phyloP scores from a whole-genome alignment of 2,329 filamentous ascomycete species.

The Daldinia sp. region DNA sequence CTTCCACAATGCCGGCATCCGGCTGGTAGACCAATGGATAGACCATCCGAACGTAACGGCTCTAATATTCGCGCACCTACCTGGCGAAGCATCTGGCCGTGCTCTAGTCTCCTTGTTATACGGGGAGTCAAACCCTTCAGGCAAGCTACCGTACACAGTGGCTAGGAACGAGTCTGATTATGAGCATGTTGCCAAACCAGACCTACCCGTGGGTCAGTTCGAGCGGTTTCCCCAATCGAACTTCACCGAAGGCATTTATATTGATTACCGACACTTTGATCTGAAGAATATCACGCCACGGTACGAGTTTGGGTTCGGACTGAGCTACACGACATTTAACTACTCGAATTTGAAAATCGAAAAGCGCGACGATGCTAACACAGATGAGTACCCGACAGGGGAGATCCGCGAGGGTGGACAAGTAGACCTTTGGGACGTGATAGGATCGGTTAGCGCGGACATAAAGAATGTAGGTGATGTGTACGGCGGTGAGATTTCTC shows the following conservation, averaged over 20 bases:
- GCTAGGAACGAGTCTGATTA: conserved; percentile 69
- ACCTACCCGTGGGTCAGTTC: conserved; percentile 63
- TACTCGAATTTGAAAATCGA: conserved; percentile 59
- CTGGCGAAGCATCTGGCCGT: conserved; percentile 71
- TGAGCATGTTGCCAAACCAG: conserved; percentile 57
- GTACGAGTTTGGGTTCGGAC: conserved; percentile 68
- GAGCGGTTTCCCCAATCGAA: conserved; percentile 64
- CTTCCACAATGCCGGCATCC: conserved; percentile 72
- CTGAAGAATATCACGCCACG: conserved; percentile 60
- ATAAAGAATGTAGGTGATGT: conserved; percentile 59
- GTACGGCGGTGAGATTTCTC: conserved; percentile 61
- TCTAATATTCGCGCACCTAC: conserved; percentile 72
- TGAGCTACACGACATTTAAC: conserved; percentile 67
- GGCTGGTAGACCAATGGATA: conserved; percentile 71
- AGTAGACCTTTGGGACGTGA: conserved; percentile 61
- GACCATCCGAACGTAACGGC: conserved; percentile 74
- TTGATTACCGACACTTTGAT: conserved; percentile 69
- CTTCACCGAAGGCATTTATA: conserved; percentile 64
- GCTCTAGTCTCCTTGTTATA: conserved; percentile 69
- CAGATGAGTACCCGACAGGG: conserved; percentile 55
- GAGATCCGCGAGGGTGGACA: conserved; percentile 59
- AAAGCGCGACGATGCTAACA: conserved; percentile 47
- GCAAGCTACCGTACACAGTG: conserved; percentile 72
- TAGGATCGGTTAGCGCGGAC: conserved; percentile 56
- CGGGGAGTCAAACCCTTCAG: conserved; percentile 67